phyloP scores from a whole-genome alignment of 202 grass and related monocot genomes.

The Setaria italica region DNA sequence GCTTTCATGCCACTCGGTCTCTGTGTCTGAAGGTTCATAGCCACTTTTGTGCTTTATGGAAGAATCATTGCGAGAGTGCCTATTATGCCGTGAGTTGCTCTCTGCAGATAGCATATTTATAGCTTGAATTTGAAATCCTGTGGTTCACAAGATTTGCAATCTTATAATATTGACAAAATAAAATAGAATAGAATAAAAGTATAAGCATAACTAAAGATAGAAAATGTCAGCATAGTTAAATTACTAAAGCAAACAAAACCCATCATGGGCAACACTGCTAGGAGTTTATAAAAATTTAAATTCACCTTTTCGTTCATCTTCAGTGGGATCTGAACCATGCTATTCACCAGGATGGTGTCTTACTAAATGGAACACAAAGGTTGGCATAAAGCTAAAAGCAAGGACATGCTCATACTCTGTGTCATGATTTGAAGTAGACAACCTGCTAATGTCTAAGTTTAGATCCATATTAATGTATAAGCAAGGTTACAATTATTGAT shows the following conservation, averaged over 20 bases:
- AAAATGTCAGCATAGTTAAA: constrained; percentile 23
- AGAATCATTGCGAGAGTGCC: constrained; percentile 48
- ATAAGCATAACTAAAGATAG: not conserved
- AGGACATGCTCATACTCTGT: not conserved
- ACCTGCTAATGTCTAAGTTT: not conserved
- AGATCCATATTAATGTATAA: not conserved
- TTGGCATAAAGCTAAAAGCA: constrained; percentile 26
- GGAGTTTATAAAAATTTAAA: constrained; percentile 28
- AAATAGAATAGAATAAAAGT: constrained; percentile 10
- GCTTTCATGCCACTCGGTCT: constrained; percentile 86
- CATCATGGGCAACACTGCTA: not conserved
- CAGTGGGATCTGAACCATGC: constrained; percentile 3
- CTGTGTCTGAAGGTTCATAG: constrained; percentile 84
- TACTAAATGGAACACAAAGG: not conserved
- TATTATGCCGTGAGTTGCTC: constrained; percentile 50
- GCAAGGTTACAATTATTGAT: not conserved
- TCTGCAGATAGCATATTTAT: constrained; percentile 56
- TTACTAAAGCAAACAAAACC: constrained; percentile 14
- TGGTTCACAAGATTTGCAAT: constrained; percentile 14
- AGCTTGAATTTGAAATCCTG: constrained; percentile 35
- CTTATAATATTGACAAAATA: constrained; percentile 36
- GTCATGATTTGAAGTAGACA: not conserved
- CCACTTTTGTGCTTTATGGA: constrained; percentile 56
- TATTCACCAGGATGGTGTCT: constrained; percentile 22
- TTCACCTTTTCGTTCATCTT: constrained; percentile 33